phyloP scores from a whole-genome alignment of 352 stramenopile genomes.

The Peronospora belbahrii region DNA sequence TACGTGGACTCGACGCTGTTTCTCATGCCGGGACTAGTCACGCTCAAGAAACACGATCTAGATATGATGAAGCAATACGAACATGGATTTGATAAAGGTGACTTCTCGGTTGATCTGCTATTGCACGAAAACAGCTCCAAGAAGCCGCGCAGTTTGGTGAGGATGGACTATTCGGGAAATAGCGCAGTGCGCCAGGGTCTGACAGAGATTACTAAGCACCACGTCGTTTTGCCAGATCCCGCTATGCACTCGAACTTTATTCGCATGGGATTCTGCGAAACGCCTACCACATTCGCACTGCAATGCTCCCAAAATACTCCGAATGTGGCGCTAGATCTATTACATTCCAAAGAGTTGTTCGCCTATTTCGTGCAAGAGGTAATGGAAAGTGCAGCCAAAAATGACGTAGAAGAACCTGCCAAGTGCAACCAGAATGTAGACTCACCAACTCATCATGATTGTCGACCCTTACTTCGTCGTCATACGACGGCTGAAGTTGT shows the following conservation, averaged over 20 bases:
- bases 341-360: conserved; percentile 57
- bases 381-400: conserved; percentile 13
- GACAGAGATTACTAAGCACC: conserved; percentile 76
- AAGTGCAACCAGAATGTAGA: conserved; percentile 15
- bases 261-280: conserved; percentile 69
- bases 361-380: conserved; percentile 39
- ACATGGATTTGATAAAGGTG: conserved; percentile 70
- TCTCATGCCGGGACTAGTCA: conserved; percentile 53
- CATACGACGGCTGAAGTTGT: conserved; percentile 70
- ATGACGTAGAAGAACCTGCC: conserved; percentile 8
- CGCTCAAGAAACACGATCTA: conserved; percentile 59
- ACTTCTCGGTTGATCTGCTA: conserved; percentile 75
- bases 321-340: conserved; percentile 63
- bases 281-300: conserved; percentile 64
- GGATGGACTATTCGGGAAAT: conserved; percentile 62
- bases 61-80: conserved; percentile 86
- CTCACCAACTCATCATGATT: conserved; percentile 7
- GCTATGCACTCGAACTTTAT: conserved; percentile 79
- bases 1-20: conserved; percentile 82
- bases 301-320: conserved; percentile 71
- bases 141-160: conserved; percentile 29
- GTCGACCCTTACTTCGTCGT: conserved; percentile 20
- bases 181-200: conserved; percentile 59
- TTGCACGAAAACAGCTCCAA: conserved; percentile 51
- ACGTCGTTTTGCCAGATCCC: conserved; percentile 64